Base-by-base conservation (phyloP, 352 stramenopile species). In the Globisporangium megalacanthum region DNA sequence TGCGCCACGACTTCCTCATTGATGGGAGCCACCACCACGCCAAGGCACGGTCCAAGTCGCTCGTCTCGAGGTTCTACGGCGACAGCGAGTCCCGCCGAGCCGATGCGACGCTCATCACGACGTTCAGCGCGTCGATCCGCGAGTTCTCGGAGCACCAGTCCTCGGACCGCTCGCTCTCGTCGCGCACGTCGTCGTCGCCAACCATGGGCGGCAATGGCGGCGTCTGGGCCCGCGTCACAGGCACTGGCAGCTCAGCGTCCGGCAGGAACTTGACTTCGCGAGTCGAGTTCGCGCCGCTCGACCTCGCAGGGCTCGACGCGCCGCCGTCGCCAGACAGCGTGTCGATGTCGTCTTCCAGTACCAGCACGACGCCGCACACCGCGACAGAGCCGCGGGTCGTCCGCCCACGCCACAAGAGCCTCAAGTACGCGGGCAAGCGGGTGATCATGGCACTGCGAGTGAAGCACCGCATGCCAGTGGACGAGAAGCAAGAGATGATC, bases 371-470 rank as follows among this genome's bases (percentile, higher is more conserved):
- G 15, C 44, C 39, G 10, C 33, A 54, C 17, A 33, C 33, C 0
- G 10, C 37, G n/a, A 42, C 39, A 11, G 33, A 52, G 39, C 5
- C 51, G 42, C 53, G 20, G 37, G 29, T 17, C 41, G 4, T 45
- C 54, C 15, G 13, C 41, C 17, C 48, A 44, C 10, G 17, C 17
- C 55, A 54, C 3, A 80, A 75, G 52, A 81, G 60, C 17, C 58
- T 89, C 20, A 71, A 73, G 15, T 81, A 81, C 37, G 77, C 73
- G 33, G 79, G 72, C 22, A 86, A 88, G 58, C 75, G 75, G 15
- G 73, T 90, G 48, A 87, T 88, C 65, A 87, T 87, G 73, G 61
- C 63, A 31, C 56, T 90, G 25, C 77, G 79, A 8, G 73, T 86
- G 10, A 87, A 85, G 39, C 74, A 70, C 19, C 51, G 49, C 2